phyloP scores from a whole-genome alignment of 2,329 filamentous ascomycete genomes.

The Simplicillium sp. region DNA sequence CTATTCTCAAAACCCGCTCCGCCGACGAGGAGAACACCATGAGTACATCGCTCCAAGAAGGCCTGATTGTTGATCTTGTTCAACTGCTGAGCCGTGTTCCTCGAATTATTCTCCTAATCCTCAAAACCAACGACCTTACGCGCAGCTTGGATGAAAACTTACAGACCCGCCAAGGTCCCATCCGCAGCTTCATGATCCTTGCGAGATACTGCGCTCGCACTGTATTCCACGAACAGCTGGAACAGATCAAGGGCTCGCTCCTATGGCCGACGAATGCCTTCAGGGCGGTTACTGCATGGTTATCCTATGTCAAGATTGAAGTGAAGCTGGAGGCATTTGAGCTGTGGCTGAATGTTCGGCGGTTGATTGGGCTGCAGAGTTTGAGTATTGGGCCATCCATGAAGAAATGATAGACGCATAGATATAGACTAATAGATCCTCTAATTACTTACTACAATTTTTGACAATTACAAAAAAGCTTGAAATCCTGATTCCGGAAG shows the following conservation, averaged over 20 bases:
- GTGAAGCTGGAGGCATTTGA: slow-evolving; percentile 56
- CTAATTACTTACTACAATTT: too few relatives aligned
- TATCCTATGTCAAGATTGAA: slow-evolving; percentile 50
- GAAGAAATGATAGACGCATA: too few relatives aligned
- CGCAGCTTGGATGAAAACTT: slow-evolving; percentile 87
- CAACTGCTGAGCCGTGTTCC: slow-evolving; percentile 83
- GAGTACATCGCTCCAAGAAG: slow-evolving; percentile 73
- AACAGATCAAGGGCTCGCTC: slow-evolving; percentile 49
- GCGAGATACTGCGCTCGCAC: slow-evolving; percentile 59
- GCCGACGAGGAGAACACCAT: slow-evolving; percentile 79
- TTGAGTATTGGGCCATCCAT: slow-evolving; percentile 13
- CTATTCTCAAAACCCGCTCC: slow-evolving; percentile 51
- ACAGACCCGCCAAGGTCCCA: slow-evolving; percentile 60
- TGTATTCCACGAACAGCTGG: slow-evolving; percentile 55
- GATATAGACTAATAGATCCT: too few relatives aligned
- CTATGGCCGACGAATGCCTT: slow-evolving; percentile 48
- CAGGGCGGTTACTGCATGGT: slow-evolving; percentile 44
- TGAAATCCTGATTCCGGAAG: too few relatives aligned
- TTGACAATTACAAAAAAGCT: too few relatives aligned
- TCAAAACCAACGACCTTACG: slow-evolving; percentile 97
- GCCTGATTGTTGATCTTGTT: slow-evolving; percentile 80
- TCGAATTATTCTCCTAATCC: slow-evolving; percentile 82
- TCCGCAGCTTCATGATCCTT: slow-evolving; percentile 58
- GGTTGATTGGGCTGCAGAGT: slow-evolving; percentile 26
- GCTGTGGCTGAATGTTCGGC: slow-evolving; percentile 47